Evolutionary conservation across 1,139 yeast genomes (phyloP).

Genomic region (Zygosaccharomyces sapae): DNA sequence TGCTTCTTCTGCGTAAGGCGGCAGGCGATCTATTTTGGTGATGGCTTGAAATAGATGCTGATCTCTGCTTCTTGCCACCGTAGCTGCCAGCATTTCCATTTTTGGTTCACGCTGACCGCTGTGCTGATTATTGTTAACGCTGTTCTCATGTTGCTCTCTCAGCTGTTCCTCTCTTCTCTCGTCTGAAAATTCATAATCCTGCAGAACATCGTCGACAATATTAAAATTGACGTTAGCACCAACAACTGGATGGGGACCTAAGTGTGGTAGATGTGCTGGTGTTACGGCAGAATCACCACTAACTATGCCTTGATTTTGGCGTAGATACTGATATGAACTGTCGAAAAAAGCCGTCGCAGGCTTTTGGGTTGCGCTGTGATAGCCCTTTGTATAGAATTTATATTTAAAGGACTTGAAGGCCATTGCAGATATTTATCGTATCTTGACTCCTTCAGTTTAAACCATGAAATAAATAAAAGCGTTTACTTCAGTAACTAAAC

Average conservation of each 20-base stretch:
- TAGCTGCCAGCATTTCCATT: constrained; percentile 1
- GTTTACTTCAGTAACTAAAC: not conserved
- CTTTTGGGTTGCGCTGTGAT: constrained; percentile 24
- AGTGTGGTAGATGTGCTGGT: constrained; percentile 15
- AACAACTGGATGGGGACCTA: constrained; percentile 29
- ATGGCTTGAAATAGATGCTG: constrained; percentile 13
- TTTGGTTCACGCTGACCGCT: constrained; percentile 1
- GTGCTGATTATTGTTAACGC: not conserved
- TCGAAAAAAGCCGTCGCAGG: constrained; percentile 32
- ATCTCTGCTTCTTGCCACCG: constrained; percentile 10
- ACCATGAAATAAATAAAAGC: not conserved
- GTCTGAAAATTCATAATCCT: constrained; percentile 7
- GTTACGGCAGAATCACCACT: constrained; percentile 24
- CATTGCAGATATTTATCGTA: constrained; percentile 14
- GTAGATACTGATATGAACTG: constrained; percentile 32
- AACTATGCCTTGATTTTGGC: constrained; percentile 30
- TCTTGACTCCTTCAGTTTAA: not conserved
- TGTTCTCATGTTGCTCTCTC: constrained; percentile 9
- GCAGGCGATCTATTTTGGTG: constrained; percentile 9
- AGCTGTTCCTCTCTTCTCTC: constrained; percentile 6
- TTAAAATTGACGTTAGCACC: constrained; percentile 29
- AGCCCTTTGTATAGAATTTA: constrained; percentile 32
- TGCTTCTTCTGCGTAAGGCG: constrained; percentile 12
- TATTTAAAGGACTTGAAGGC: constrained; percentile 34
- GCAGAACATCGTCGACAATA: constrained; percentile 25